Base-by-base conservation (phyloP, 257 asterid species). In the Ophiorrhiza pumila region DNA sequence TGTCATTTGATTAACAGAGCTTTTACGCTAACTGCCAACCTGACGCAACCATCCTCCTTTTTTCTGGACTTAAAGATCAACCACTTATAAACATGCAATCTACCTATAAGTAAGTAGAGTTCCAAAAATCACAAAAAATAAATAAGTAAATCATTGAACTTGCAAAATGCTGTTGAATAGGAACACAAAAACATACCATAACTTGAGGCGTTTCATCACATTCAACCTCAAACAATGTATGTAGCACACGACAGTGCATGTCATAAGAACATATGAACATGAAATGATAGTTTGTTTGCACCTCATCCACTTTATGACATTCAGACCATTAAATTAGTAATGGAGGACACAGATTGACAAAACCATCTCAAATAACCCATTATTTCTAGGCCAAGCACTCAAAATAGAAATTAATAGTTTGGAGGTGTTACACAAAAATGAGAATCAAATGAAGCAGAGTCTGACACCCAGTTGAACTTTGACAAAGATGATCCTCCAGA, bases 401-500 rank as follows among this genome's bases (percentile, higher is more conserved):
- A n/a, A 17, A 14, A 23, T 5, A 73, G n/a, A 50, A 39, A 37
- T 50, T n/a, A 15, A 59, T n/a, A 12, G 29, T 11, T 2, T 5
- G 46, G 25, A 46, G 25, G 69, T 13, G 46, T 11, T 41, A 32
- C 59, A 74, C 29, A 73, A 59, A 31, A 35, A 27, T 8, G n/a
- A 22, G 49, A 60, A 18, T 20, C 53, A 73, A 39, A 50, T 65
- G 60, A 23, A 0, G 32, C 8, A 35, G 27, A 29, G 18, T 43
- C 49, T 32, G 31, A 46, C 46, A 71, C 43, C 42, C 59, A 59
- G 23, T 39, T 55, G 27, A 55, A 70, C 23, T 50, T 71, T 31
- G 57, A 29, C 57, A 43, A 32, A 17, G 11, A 56, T 7, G 63
- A 25, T 60, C 41, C 62, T 66, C 27, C 42, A 10, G 34, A 8